Evolutionary conservation across 768 basidiomycete genomes (phyloP).

Genomic region (Mycena venus): DNA sequence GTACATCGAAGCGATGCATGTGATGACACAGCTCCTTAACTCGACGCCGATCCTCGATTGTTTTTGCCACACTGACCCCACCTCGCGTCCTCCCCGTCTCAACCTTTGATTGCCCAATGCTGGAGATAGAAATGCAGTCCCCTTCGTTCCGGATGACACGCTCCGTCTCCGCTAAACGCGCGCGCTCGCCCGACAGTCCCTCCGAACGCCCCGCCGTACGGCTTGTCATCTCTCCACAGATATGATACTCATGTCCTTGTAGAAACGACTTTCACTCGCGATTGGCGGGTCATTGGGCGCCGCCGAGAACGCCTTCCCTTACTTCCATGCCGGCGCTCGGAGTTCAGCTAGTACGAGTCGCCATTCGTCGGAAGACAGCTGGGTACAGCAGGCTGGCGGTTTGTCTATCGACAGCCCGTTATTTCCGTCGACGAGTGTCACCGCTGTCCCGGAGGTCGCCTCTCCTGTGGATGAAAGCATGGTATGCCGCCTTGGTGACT

Average conservation of each 20-base stretch:
- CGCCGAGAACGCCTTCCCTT: conserved; percentile 20
- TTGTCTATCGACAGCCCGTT: conserved; percentile 73
- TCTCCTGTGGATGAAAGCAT: conserved; percentile 62
- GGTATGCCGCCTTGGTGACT: conserved; percentile 45
- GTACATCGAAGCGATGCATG: too few relatives aligned
- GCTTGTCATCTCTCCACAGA: conserved; percentile 28
- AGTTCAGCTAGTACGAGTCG: conserved; percentile 53
- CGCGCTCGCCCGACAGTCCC: conserved; percentile 71
- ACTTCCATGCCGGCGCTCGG: conserved; percentile 36
- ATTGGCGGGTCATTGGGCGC: conserved; percentile 36
- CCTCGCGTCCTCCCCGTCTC: conserved; percentile 10
- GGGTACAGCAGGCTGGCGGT: conserved; percentile 79
- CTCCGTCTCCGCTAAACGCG: conserved; percentile 62
- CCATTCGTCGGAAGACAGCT: conserved; percentile 74
- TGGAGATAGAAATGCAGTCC: conserved; percentile 69
- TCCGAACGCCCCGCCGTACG: conserved; percentile 69
- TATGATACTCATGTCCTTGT: conserved; percentile 9
- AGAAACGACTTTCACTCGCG: conserved; percentile 74
- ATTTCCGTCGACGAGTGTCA: conserved; percentile 32
- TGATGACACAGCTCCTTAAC: not conserved
- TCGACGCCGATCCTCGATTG: not conserved
- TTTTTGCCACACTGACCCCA: not conserved
- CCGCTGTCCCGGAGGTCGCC: not conserved
- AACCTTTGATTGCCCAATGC: conserved; percentile 37
- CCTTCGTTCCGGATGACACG: conserved; percentile 55